phyloP scores from a whole-genome alignment of 768 basidiomycete species.

The Epithele typhae region DNA sequence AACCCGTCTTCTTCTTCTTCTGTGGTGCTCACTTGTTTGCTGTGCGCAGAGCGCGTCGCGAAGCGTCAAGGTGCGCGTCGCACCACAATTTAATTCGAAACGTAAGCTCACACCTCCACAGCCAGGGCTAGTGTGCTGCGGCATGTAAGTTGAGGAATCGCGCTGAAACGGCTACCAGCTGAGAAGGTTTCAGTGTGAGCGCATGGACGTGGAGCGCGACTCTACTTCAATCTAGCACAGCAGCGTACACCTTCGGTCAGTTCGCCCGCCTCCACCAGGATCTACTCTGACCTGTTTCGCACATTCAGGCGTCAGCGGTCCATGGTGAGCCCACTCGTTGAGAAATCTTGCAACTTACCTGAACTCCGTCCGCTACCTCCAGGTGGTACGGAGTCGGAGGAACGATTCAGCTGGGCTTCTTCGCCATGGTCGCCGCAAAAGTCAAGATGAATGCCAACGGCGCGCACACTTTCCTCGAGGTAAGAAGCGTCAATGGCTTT shows the following conservation, averaged over 20 bases:
- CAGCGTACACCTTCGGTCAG: slow-evolving; percentile 43
- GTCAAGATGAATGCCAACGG: slow-evolving; percentile 58
- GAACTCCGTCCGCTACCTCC: background rate
- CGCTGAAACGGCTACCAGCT: background rate
- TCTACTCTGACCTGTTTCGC: background rate
- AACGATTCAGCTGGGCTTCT: slow-evolving; percentile 50
- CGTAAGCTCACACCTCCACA: slow-evolving; percentile 8
- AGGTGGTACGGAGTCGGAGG: slow-evolving; percentile 51
- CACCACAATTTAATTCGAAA: too few species aligned
- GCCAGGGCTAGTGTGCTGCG: slow-evolving; percentile 48
- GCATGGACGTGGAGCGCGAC: slow-evolving; percentile 59
- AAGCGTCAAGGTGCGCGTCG: slow-evolving; percentile 36
- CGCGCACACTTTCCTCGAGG: slow-evolving; percentile 55
- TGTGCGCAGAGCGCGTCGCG: slow-evolving; percentile 42
- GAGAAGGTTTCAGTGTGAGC: slow-evolving; percentile 34
- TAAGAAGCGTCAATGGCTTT: too few species aligned
- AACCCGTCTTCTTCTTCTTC: too few species aligned
- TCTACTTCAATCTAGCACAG: slow-evolving; percentile 49
- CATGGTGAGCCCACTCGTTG: slow-evolving; percentile 44
- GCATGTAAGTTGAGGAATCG: slow-evolving; percentile 31
- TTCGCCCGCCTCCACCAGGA: background rate
- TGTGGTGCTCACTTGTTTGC: too few species aligned
- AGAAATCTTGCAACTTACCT: background rate
- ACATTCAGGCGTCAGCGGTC: slow-evolving; percentile 39
- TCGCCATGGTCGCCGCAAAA: slow-evolving; percentile 49